Percentiles rank a stretch among this genome's conserved stretches.
Evolutionary conservation across 2,329 filamentous ascomycete species (phyloP).

Genomic region (Teratosphaeriaceae sp.): DNA sequence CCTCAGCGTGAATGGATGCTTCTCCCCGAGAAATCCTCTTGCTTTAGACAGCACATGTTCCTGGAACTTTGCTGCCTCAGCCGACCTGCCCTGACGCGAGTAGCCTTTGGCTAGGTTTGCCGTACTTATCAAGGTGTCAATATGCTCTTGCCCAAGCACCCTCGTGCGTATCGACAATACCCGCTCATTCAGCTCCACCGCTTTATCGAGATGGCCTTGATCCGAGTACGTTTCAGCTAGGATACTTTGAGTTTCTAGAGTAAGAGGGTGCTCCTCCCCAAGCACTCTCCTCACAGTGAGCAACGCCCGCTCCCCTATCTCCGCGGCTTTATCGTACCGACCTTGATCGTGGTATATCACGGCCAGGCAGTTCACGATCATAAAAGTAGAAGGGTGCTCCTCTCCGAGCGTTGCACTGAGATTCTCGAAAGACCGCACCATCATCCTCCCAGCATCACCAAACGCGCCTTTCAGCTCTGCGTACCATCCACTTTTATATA

Average conservation of each 20-base stretch:
- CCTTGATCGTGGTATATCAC: neutral
- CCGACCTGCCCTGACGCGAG: neutral
- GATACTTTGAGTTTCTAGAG: neutral
- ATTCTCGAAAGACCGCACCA: too few relatives aligned
- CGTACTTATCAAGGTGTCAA: neutral
- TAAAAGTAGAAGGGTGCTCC: neutral
- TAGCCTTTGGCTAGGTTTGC: neutral
- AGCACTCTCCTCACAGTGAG: neutral
- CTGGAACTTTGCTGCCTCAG: neutral
- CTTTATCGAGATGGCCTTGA: neutral
- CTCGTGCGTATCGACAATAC: neutral
- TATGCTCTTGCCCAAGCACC: neutral
- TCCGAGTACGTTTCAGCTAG: neutral
- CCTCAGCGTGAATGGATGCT: neutral
- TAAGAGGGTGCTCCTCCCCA: neutral
- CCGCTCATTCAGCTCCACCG: neutral
- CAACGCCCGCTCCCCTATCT: neutral
- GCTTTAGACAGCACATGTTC: too few relatives aligned
- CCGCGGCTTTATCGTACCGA: neutral
- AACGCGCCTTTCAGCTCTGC: too few relatives aligned
- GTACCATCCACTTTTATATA: conserved; percentile 7
- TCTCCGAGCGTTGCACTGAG: too few relatives aligned
- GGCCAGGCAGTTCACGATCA: neutral
- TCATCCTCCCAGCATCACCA: too few relatives aligned
- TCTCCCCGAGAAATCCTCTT: neutral